phyloP scores from a whole-genome alignment of 257 asterid genomes.

The Solanum neorickii region DNA sequence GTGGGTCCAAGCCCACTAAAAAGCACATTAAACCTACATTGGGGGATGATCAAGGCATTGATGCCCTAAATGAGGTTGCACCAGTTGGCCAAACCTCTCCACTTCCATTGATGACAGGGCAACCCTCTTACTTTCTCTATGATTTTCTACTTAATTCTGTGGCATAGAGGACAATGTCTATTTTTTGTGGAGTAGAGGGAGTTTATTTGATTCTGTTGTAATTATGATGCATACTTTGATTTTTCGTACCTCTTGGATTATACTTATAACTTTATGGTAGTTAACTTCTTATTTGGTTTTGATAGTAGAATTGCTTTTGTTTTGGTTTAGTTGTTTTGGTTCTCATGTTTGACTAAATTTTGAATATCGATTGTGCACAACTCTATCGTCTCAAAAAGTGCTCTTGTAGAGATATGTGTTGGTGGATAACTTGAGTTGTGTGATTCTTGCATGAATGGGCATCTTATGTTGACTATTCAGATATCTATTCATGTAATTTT shows the following conservation, averaged over 20 bases:
- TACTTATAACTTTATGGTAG: too few species aligned
- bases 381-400: background rate
- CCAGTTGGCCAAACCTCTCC: background rate
- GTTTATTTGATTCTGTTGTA: background rate
- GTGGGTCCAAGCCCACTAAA: background rate
- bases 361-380: background rate
- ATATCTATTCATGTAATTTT: too few species aligned
- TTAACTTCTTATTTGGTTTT: background rate
- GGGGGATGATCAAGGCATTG: background rate
- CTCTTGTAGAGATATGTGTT: background rate
- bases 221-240: background rate
- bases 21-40: background rate
- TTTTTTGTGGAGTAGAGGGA: too few species aligned
- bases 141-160: background rate
- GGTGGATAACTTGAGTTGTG: background rate
- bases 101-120: background rate
- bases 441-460: background rate
- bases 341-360: background rate
- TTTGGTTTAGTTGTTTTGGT: background rate
- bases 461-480: background rate
- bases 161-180: background rate
- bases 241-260: background rate
- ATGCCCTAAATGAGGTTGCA: background rate
- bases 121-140: background rate
- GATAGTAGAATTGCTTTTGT: too few species aligned